Evolutionary conservation across 176 grass and related monocot genomes (phyloP).

Genomic region (Tillandsia fasciculata): DNA sequence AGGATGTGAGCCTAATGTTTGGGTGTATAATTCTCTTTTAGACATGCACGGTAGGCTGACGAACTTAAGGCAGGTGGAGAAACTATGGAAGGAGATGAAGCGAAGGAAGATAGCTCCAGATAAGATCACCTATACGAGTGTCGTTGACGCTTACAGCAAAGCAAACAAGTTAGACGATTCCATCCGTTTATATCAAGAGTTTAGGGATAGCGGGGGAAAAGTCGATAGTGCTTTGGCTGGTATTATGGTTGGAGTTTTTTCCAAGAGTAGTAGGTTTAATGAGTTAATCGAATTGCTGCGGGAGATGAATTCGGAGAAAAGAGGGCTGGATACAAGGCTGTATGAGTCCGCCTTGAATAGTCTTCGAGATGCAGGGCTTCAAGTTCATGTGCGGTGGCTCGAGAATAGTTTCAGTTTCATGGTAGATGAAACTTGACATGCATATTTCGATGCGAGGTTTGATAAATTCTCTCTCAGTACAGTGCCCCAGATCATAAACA

Average conservation of each 20-base stretch:
- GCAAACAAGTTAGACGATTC: conserved; percentile 50
- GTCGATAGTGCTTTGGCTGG: conserved; percentile 55
- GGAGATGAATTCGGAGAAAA: conserved; percentile 39
- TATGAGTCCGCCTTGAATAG: conserved; percentile 51
- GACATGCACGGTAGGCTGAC: conserved; percentile 63
- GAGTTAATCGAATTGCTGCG: conserved; percentile 67
- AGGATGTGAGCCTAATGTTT: conserved; percentile 64
- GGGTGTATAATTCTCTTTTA: conserved; percentile 89
- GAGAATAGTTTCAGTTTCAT: conserved; percentile 50
- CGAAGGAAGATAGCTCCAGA: conserved; percentile 54
- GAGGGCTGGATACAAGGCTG: conserved; percentile 50
- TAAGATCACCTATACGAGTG: conserved; percentile 61
- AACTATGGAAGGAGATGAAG: conserved; percentile 83
- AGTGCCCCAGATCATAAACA: too few relatives aligned
- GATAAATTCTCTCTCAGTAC: too few relatives aligned
- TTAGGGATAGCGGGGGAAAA: conserved; percentile 46
- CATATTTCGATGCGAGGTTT: too few relatives aligned
- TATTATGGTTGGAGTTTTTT: conserved; percentile 72
- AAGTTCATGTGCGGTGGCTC: conserved; percentile 63
- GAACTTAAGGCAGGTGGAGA: conserved; percentile 68
- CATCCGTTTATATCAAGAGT: conserved; percentile 58
- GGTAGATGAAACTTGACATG: conserved; percentile 56
- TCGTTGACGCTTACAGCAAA: conserved; percentile 66
- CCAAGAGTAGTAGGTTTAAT: conserved; percentile 48
- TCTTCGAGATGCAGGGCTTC: conserved; percentile 58